Conservation (phyloP, 768 basidiomycete genomes). For the Cystoderma amianthinum region DNA sequence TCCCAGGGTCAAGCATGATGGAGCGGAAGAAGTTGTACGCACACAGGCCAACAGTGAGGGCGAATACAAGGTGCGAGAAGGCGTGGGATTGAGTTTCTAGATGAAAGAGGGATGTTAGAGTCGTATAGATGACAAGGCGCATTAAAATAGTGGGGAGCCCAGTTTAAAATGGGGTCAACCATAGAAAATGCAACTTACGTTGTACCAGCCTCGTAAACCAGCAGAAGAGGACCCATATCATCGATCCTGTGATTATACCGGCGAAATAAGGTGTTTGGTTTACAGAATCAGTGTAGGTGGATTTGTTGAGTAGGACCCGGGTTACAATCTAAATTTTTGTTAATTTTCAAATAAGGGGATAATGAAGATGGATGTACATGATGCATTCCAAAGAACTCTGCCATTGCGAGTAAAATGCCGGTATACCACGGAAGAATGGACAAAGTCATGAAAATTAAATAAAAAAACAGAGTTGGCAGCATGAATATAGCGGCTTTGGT, state of each 20-base stretch:
- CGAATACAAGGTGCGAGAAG: slow-evolving; percentile 72
- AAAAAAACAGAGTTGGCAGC: slow-evolving; percentile 74
- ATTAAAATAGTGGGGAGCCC: too few relatives aligned
- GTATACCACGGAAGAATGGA: slow-evolving; percentile 87
- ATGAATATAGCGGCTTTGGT: slow-evolving; percentile 76
- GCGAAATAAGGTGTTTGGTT: slow-evolving; percentile 89
- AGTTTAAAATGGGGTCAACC: neutral
- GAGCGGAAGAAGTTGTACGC: slow-evolving; percentile 89
- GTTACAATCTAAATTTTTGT: slow-evolving; percentile 57
- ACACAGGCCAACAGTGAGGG: slow-evolving; percentile 63
- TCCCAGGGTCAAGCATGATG: slow-evolving; percentile 84
- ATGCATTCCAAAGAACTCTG: slow-evolving; percentile 90
- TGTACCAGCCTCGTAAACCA: slow-evolving; percentile 76
- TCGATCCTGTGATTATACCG: slow-evolving; percentile 79
- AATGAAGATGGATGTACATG: slow-evolving; percentile 48
- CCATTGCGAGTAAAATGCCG: slow-evolving; percentile 73
- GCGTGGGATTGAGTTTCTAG: slow-evolving; percentile 74
- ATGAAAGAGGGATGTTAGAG: neutral
- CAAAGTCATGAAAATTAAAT: slow-evolving; percentile 78
- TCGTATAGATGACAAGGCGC: neutral
- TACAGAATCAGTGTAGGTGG: slow-evolving; percentile 76
- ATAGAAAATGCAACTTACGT: slow-evolving; percentile 44
- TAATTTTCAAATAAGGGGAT: slow-evolving; percentile 6
- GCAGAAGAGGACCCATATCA: slow-evolving; percentile 80
- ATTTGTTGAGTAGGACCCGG: slow-evolving; percentile 77